Conservation (phyloP, 2,329 filamentous ascomycete species). For the Chaetomium strumarium region DNA sequence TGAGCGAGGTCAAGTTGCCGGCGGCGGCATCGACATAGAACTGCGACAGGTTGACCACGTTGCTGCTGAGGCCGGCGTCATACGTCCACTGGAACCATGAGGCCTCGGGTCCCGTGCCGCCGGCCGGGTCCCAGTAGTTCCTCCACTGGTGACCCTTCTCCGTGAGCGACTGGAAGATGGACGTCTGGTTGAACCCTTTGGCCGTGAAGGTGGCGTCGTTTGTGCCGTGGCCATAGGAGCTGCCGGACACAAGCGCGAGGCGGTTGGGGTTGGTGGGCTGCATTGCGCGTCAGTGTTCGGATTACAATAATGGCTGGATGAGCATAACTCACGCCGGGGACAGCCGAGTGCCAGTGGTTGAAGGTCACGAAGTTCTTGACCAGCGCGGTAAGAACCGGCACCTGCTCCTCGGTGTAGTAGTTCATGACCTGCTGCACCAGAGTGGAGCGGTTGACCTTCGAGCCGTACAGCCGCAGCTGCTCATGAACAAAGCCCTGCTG, state of each 20-base stretch:
- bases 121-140: constrained; percentile 41
- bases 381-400: constrained; percentile 36
- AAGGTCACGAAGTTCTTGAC: constrained; percentile 38
- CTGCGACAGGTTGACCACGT: constrained; percentile 33
- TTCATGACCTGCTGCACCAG: constrained; percentile 36
- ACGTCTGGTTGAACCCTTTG: constrained; percentile 28
- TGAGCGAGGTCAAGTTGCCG: constrained; percentile 39
- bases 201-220: constrained; percentile 27
- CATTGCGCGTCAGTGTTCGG: neutral
- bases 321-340: constrained; percentile 35
- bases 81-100: constrained; percentile 39
- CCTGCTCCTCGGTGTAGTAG: constrained; percentile 39
- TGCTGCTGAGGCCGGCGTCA: constrained; percentile 29
- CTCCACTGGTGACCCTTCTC: constrained; percentile 38
- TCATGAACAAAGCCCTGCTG: constrained; percentile 36
- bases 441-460: constrained; percentile 27
- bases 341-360: constrained; percentile 40
- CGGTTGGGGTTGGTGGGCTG: constrained; percentile 40
- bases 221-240: constrained; percentile 27
- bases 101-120: constrained; percentile 36
- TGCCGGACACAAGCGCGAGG: constrained; percentile 29
- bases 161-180: constrained; percentile 38
- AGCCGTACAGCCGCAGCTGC: constrained; percentile 33
- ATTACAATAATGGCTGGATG: too few relatives aligned
- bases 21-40: constrained; percentile 41